Evolutionary conservation across 2,329 filamentous ascomycete species (phyloP), one percentile per base, ranked within the genome.

Genomic region (Atkinsonella hypoxylon): DNA sequence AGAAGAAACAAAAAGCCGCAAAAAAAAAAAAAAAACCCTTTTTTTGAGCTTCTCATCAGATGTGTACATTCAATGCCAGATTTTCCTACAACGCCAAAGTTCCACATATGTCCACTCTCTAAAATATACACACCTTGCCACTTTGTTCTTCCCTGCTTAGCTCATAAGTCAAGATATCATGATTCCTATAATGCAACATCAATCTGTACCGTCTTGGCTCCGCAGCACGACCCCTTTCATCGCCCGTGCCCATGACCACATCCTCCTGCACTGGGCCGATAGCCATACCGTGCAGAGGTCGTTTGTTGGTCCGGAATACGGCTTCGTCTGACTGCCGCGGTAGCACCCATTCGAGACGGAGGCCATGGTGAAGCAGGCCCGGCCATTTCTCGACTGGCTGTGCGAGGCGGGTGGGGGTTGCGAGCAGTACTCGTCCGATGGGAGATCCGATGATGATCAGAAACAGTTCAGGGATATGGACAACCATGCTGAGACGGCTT

Each of bases 141-240:
- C 62, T 64, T 51, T 62, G 56, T 51, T 64, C 63, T 43, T 70
- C 65, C 26, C 75, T 68, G 43, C 66, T 71, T 49, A 89, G 64
- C 63, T 87, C 82, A 67, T 89, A 90, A 52, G 77, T 82, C 56
- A 88, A 61, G 30, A 90, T 75, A 2, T 78, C 77, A 58, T 87
- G 81, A 64, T 89, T 81, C 52, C 76, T 75, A 62, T 84, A 90
- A 62, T 87, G 81, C 64, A 90, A 66, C 62, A 91, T 76, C 51
- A 91, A 57, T 52, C 84, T 70, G 74, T 83, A 89, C 51, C 78
- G 72, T 55, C 71, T 70, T 53, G 70, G 64, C 32, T 61, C 54
- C 8, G 58, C 53, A 49, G 58, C 54, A 40, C 54, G 47, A 49
- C 50, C 45, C 31, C 57, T 54, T n/a, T 51, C 54, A 34, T 59